Evolutionary conservation across 2,329 filamentous ascomycete species (phyloP), one percentile per base, ranked within the genome.

Genomic region (Verticillium nubilum): DNA sequence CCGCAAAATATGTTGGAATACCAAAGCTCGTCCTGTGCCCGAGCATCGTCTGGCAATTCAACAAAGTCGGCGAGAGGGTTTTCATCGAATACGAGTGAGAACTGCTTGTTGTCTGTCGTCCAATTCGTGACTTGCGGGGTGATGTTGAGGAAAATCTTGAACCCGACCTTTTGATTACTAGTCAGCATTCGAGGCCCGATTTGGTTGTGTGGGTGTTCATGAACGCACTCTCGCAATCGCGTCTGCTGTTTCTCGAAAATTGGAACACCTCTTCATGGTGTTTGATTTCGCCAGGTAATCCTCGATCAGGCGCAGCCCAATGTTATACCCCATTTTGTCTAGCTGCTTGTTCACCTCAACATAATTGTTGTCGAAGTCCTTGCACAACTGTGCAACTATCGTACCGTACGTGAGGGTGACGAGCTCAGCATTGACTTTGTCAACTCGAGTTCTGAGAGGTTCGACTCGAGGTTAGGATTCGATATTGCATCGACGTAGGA

Each of bases 271-370:
- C 67, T 92, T 91, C 84, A 88, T 88, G 2, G 90, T 92, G 67
- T 92, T 94, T 5, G 92, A 95, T 75, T 97, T 98, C 68, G 95
- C 95, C 19, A 99, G 86, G 70, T 97, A 99, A 76, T 99, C 95
- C 69, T 99, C 95, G 67, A 99, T 97, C 65, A 99, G 78, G 37
- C 95, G 90, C 70, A 98, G 82, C 28, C 95, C 95, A 65, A 99
- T 99, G 70, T 98, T 98, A 78, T 98, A 97, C 59, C 95, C 95
- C 95, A 99, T 99, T 78, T 94, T 96, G 72, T 99, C 95, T 52
- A 99, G 84, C 74, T 99, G 95, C 74, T 94, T 92, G 78, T 99
- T 99, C 72, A 99, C 94, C 73, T 98, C 92, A 57, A 86, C 81
- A 72, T 99, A 99, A 77, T 98, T 92, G 68, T 86, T 88, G 68